Base-by-base conservation (phyloP, 2,329 filamentous ascomycete genomes). In the Stagonosporopsis cucurbitacearum region DNA sequence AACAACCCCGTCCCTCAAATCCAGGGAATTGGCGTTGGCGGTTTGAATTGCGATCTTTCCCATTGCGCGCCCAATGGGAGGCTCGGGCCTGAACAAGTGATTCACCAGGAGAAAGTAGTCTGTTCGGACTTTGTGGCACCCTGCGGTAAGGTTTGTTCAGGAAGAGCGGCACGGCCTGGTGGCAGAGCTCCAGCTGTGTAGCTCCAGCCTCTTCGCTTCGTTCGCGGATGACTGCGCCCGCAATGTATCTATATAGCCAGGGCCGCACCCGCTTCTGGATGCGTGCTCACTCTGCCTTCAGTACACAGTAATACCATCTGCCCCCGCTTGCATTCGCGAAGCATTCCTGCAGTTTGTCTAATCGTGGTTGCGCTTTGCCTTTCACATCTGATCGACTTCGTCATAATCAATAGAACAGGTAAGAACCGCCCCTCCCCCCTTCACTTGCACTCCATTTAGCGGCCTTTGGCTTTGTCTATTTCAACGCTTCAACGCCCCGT, bases 141-240 rank as follows among this genome's bases (percentile, higher is more conserved):
- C 36, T 32, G 23, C 47, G 30, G 36, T 51, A 56, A 50, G 42
- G 42, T 56, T 51, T 56, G 41, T 20, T 40, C 30, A 50, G 33
- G 52, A 46, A 19, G 22, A 50, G 42, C 36, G 53, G 53, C 47
- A 43, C 53, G 17, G 53, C 13, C 30, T 36, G 35, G 26, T 40
- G 41, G 23, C 33, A 41, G 35, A 40, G 49, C 26, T 30, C 26
- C 26, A 30, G 26, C 26, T 46, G 35, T 46, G 50, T 53, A 46
- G 50, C 50, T 36, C 50, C 53, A 56, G 40, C 53, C 53, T 50
- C 53, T 47, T 44, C 52, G 33, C 32, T 30, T 37, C 50, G 39
- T 30, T 17, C 25, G 46, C 45, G 30, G 22, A 33, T 43, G 26
- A 46, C 42, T 37, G 53, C 36, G 44, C 39, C 45, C 45, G 46